Evolutionary conservation across 192 early-diverging fungal genomes (phyloP).

Genomic region (Phycomyces nitens): DNA sequence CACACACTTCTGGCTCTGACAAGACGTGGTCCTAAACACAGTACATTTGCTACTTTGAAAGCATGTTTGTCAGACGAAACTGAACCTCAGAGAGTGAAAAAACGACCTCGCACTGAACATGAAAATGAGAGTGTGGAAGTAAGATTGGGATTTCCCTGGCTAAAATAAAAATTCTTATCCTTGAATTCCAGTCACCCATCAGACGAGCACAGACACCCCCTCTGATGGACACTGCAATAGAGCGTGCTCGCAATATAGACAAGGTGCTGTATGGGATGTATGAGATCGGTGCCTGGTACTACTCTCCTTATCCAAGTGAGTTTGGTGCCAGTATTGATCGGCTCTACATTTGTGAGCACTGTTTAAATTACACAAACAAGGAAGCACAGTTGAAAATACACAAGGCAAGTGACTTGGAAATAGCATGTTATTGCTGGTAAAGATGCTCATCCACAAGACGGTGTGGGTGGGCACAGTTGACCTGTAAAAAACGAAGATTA

Average conservation of each 20-base stretch:
- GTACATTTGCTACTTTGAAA: too few species aligned
- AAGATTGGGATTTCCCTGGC: too few species aligned
- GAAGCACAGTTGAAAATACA: constrained; percentile 63
- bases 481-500: constrained; percentile 58
- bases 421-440: not conserved
- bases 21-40: too few species aligned
- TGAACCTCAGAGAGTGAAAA: too few species aligned
- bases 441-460: constrained; percentile 7
- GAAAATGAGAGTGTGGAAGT: too few species aligned
- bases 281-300: constrained; percentile 91
- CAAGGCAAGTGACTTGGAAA: constrained; percentile 37
- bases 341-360: constrained; percentile 88
- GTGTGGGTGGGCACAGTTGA: not conserved
- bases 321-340: constrained; percentile 62
- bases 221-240: constrained; percentile 12
- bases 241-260: constrained; percentile 37
- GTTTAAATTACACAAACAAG: constrained; percentile 90
- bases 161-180: not conserved
- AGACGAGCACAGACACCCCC: constrained; percentile 3
- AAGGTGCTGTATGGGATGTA: constrained; percentile 72
- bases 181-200: not conserved
- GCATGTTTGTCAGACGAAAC: too few species aligned
- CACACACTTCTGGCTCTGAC: too few species aligned
- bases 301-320: constrained; percentile 91
- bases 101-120: too few species aligned